Evolutionary conservation across 257 asterid species (phyloP).

Genomic region (Solanum medicagineum): DNA sequence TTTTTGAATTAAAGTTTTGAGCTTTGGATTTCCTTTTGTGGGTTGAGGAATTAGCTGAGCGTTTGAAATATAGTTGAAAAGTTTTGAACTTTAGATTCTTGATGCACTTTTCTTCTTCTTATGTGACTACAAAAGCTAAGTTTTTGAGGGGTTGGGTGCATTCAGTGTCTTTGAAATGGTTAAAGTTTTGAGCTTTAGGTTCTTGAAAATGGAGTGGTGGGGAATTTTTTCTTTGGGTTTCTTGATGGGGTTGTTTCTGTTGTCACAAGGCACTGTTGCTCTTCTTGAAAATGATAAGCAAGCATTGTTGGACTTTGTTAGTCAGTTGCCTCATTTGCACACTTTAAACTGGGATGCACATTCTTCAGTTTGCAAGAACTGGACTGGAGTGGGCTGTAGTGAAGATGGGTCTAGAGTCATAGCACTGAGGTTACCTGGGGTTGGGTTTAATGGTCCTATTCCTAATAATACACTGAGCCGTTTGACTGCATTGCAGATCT

Average conservation of each 20-base stretch:
- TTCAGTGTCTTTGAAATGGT: neutral
- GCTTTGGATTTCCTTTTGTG: neutral
- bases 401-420: slow-evolving; percentile 63
- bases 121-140: neutral
- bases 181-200: neutral
- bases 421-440: slow-evolving; percentile 62
- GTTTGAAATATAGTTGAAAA: neutral
- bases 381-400: slow-evolving; percentile 66
- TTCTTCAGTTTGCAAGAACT: slow-evolving; percentile 44
- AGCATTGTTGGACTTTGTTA: slow-evolving; percentile 62
- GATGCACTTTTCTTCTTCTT: neutral
- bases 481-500: slow-evolving; percentile 74
- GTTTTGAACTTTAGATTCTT: neutral
- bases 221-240: slow-evolving; percentile 15
- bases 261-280: slow-evolving; percentile 6
- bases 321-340: slow-evolving; percentile 36
- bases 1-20: neutral
- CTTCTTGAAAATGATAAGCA: slow-evolving; percentile 49
- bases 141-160: neutral
- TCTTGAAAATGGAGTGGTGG: slow-evolving; percentile 37
- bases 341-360: slow-evolving; percentile 47
- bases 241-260: slow-evolving; percentile 21
- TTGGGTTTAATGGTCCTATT: slow-evolving; percentile 71
- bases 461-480: slow-evolving; percentile 54
- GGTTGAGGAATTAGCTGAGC: no score